These are phyloP conservation scores for Mrakiaceae sp. DNA, from an alignment of 1,284 basidiomycete species.

Conservation along the genomic window DNA sequence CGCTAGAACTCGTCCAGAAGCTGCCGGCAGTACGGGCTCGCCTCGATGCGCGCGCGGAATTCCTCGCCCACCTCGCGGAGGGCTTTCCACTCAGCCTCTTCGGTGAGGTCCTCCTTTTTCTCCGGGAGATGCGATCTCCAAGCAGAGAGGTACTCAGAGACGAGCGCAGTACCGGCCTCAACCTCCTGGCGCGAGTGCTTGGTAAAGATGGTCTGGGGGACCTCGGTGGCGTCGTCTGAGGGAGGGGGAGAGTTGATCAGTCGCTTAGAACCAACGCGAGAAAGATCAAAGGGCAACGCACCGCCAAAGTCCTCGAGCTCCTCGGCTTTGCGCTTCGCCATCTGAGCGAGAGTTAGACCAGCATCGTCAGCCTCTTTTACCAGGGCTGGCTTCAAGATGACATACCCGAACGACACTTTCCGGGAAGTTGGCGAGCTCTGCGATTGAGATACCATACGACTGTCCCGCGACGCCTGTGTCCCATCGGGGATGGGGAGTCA, in stretches of 20 bases:
- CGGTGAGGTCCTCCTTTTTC: constrained; percentile 42
- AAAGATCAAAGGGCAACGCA: constrained; percentile 26
- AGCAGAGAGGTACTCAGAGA: constrained; percentile 65
- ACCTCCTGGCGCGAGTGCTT: constrained; percentile 51
- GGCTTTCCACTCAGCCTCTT: constrained; percentile 53
- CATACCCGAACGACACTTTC: constrained; percentile 78
- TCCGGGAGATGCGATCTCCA: constrained; percentile 47
- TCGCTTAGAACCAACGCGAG: neutral
- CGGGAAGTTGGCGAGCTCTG: constrained; percentile 90
- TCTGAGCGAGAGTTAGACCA: constrained; percentile 36
- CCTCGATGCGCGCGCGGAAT: constrained; percentile 56
- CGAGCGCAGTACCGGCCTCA: constrained; percentile 65
- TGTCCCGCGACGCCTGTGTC: constrained; percentile 71
- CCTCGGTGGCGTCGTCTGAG: constrained; percentile 11
- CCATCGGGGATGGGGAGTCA: no score
- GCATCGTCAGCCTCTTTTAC: neutral
- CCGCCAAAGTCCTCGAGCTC: constrained; percentile 88
- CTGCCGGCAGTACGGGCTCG: constrained; percentile 62
- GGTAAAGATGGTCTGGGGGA: constrained; percentile 25
- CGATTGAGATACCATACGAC: constrained; percentile 97
- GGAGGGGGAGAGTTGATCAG: constrained; percentile 1
- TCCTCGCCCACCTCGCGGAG: constrained; percentile 55
- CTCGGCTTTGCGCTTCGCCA: constrained; percentile 89
- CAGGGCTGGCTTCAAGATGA: neutral
- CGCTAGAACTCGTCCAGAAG: constrained; percentile 43